phyloP scores from a whole-genome alignment of 1,284 basidiomycete species.

The Pseudozyma pruni region DNA sequence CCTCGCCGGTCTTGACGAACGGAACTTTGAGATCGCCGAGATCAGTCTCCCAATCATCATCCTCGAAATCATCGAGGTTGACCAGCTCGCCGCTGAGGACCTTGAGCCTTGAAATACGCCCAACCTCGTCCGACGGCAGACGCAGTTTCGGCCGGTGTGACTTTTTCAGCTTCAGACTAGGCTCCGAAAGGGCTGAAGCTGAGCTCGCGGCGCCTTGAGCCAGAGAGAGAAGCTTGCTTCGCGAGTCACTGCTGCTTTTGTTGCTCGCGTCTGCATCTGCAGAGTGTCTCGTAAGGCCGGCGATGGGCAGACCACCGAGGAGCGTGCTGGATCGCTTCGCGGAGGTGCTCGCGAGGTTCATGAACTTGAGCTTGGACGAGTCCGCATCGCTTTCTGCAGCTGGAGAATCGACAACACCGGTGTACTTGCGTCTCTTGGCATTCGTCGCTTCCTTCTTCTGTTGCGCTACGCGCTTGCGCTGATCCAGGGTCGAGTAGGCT shows the following conservation, averaged over 20 bases:
- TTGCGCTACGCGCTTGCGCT: conserved; percentile 29
- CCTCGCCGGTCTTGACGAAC: background rate
- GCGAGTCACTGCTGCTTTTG: conserved; percentile 10
- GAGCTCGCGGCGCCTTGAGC: background rate
- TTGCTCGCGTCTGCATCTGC: background rate
- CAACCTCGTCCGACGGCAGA: conserved; percentile 9
- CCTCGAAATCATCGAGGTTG: conserved; percentile 28
- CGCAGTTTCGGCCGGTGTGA: conserved; percentile 36
- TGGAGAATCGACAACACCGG: conserved; percentile 10
- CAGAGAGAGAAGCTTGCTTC: conserved; percentile 27
- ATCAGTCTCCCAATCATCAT: conserved; percentile 35
- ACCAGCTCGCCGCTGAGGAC: conserved; percentile 32
- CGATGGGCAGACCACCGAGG: conserved; percentile 8
- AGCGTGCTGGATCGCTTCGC: background rate
- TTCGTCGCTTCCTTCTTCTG: background rate
- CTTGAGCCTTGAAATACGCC: conserved; percentile 5
- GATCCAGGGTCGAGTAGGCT: conserved; percentile 34
- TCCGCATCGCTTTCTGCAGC: background rate
- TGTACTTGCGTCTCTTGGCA: conserved; percentile 30
- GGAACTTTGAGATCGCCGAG: conserved; percentile 3
- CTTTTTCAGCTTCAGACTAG: conserved; percentile 22
- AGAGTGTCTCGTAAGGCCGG: conserved; percentile 7
- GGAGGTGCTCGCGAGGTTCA: conserved; percentile 1
- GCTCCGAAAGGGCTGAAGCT: background rate
- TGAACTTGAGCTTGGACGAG: conserved; percentile 16